Conservation (phyloP, 2,329 filamentous ascomycete genomes). For the Pleurostoma richardsiae region DNA sequence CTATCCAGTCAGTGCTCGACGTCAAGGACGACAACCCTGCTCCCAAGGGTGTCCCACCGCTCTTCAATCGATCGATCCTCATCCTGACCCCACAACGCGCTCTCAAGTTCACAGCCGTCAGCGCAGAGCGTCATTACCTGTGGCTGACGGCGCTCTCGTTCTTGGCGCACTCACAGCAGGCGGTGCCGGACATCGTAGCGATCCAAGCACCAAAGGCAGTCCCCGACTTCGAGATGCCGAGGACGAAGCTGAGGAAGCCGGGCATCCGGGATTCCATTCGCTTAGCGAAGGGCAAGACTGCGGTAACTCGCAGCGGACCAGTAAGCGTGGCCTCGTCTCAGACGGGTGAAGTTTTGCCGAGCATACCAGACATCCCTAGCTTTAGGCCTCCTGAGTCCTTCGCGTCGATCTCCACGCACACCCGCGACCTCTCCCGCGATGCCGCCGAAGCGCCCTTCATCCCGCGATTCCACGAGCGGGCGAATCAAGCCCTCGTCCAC, state of each 20-base stretch:
- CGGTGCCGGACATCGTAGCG: slow-evolving; percentile 67
- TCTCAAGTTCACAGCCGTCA: slow-evolving; percentile 86
- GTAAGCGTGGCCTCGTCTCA: slow-evolving; percentile 16
- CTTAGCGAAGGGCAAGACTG: slow-evolving; percentile 69
- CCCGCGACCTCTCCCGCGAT: slow-evolving; percentile 47
- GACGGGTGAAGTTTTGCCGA: slow-evolving; percentile 42
- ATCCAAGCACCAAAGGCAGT: slow-evolving; percentile 45
- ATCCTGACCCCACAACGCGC: slow-evolving; percentile 91
- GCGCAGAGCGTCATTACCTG: slow-evolving; percentile 81
- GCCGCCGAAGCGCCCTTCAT: slow-evolving; percentile 69
- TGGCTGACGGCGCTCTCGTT: slow-evolving; percentile 96
- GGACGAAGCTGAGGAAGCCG: slow-evolving; percentile 39
- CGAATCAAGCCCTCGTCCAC: slow-evolving; percentile 48
- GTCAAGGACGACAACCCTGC: slow-evolving; percentile 89
- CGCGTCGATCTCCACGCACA: slow-evolving; percentile 30
- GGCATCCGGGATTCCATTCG: slow-evolving; percentile 85
- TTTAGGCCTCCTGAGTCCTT: slow-evolving; percentile 35
- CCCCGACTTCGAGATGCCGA: slow-evolving; percentile 46
- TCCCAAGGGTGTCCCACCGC: slow-evolving; percentile 60
- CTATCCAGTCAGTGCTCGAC: slow-evolving; percentile 92
- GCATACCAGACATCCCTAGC: slow-evolving; percentile 44
- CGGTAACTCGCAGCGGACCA: slow-evolving; percentile 13
- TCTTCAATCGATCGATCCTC: slow-evolving; percentile 91
- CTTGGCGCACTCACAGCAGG: slow-evolving; percentile 82
- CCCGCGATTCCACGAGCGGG: slow-evolving; percentile 61